Percentiles rank a stretch among this genome's conserved stretches.
Conservation (phyloP, 1,284 basidiomycete species). For the Austroboletus niveus region DNA sequence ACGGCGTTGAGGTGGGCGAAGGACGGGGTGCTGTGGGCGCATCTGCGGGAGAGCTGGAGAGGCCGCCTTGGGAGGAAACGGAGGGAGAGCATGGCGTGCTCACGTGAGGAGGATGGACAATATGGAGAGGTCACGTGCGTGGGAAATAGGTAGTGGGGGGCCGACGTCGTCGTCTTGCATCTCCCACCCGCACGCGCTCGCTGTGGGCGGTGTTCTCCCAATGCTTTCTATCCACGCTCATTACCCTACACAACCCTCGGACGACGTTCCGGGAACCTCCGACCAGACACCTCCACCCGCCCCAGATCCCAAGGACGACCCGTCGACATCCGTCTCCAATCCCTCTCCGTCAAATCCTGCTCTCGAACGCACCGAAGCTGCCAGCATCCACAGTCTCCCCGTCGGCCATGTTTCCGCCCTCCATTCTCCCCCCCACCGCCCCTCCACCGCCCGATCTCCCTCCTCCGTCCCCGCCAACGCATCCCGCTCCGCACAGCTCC, state of each 20-base stretch:
- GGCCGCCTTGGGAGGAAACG: background rate
- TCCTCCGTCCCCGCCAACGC: conserved; percentile 22
- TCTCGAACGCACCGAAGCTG: conserved; percentile 38
- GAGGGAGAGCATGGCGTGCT: background rate
- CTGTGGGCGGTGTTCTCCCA: background rate
- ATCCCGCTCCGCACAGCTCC: conserved; percentile 24
- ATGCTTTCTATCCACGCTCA: background rate
- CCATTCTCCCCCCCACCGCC: conserved; percentile 24
- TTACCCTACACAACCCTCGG: background rate
- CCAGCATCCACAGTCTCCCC: conserved; percentile 60
- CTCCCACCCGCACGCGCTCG: background rate
- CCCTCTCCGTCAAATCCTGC: conserved; percentile 7
- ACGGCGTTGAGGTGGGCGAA: conserved; percentile 43
- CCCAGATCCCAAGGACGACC: background rate
- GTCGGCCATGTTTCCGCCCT: conserved; percentile 46
- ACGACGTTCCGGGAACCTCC: background rate
- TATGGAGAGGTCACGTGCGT: conserved; percentile 1
- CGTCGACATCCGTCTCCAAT: background rate
- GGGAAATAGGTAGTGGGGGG: no score
- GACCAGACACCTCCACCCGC: background rate
- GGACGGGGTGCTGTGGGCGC: conserved; percentile 16
- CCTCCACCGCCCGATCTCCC: conserved; percentile 27
- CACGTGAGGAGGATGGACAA: background rate
- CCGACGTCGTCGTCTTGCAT: background rate
- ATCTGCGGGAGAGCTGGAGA: conserved; percentile 7